phyloP scores from a whole-genome alignment of 2,329 filamentous ascomycete species.

The Aspergillus cejpii region DNA sequence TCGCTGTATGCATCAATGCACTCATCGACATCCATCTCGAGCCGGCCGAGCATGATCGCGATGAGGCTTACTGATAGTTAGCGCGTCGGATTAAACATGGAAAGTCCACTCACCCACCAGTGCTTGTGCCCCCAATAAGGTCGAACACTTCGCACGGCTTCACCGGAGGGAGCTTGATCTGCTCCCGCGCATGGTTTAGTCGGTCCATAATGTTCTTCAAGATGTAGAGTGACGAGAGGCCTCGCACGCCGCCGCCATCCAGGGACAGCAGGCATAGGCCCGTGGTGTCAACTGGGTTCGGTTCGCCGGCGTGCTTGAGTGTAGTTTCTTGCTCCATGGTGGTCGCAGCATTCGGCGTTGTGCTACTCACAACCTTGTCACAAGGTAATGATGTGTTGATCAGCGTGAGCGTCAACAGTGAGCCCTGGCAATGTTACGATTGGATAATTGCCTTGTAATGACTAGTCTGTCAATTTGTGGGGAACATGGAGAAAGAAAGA shows the following conservation, averaged over 20 bases:
- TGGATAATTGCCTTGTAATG: too few species aligned
- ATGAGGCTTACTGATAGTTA: too few species aligned
- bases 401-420: too few species aligned
- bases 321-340: not conserved
- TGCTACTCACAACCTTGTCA: too few species aligned
- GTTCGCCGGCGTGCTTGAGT: not conserved
- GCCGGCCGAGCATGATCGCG: conserved; percentile 44
- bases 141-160: conserved; percentile 37
- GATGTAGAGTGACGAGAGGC: conserved; percentile 35
- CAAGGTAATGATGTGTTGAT: too few species aligned
- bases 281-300: conserved; percentile 4
- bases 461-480: too few species aligned
- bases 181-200: conserved; percentile 4
- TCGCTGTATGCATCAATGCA: conserved; percentile 39
- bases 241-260: conserved; percentile 40
- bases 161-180: conserved; percentile 7
- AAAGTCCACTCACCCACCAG: conserved; percentile 29
- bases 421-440: too few species aligned
- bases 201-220: conserved; percentile 33
- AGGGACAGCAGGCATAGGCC: conserved; percentile 15
- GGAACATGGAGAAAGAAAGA: too few species aligned
- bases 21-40: conserved; percentile 42
- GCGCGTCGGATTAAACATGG: too few species aligned
- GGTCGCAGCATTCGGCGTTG: too few species aligned
- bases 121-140: conserved; percentile 38